phyloP scores from a whole-genome alignment of 2,329 filamentous ascomycete species.

The Amauroascus niger region DNA sequence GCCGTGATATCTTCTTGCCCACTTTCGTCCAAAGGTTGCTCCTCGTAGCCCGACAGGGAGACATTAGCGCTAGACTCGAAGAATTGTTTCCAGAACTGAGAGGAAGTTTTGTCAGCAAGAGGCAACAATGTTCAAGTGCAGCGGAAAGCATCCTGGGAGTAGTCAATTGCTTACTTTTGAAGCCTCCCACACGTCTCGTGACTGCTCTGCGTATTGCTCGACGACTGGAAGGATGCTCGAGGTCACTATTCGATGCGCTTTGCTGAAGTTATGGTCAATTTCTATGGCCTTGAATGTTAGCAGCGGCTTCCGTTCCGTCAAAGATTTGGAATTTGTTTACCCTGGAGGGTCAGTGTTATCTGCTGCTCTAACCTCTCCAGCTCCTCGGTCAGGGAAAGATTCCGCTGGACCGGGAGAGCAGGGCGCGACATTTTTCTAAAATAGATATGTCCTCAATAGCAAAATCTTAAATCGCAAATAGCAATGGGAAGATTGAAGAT shows the following conservation, averaged over 20 bases:
- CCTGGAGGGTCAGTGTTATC: conserved; percentile 91
- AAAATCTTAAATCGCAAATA: no score
- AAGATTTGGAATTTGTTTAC: conserved; percentile 34
- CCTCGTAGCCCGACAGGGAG: conserved; percentile 88
- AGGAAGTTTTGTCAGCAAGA: background rate
- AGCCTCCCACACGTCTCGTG: conserved; percentile 88
- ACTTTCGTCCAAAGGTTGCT: conserved; percentile 55
- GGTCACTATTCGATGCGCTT: conserved; percentile 91
- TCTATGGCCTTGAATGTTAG: conserved; percentile 44
- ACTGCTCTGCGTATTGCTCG: conserved; percentile 91
- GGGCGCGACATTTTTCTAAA: conserved; percentile 41
- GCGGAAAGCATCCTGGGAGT: background rate
- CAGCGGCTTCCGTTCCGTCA: conserved; percentile 16
- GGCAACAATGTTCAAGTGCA: background rate
- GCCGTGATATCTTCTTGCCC: conserved; percentile 42
- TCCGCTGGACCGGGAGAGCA: conserved; percentile 41
- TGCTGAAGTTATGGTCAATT: conserved; percentile 97
- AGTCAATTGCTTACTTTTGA: conserved; percentile 57
- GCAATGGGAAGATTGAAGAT: no score
- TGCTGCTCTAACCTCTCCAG: conserved; percentile 92
- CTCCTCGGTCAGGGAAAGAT: conserved; percentile 81
- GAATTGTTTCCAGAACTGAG: conserved; percentile 98
- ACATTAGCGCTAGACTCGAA: conserved; percentile 98
- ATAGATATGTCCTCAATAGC: no score
- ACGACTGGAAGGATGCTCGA: conserved; percentile 86